phyloP scores from a whole-genome alignment of 805 yeast genomes.

The Kodamaea kakaduensis region DNA sequence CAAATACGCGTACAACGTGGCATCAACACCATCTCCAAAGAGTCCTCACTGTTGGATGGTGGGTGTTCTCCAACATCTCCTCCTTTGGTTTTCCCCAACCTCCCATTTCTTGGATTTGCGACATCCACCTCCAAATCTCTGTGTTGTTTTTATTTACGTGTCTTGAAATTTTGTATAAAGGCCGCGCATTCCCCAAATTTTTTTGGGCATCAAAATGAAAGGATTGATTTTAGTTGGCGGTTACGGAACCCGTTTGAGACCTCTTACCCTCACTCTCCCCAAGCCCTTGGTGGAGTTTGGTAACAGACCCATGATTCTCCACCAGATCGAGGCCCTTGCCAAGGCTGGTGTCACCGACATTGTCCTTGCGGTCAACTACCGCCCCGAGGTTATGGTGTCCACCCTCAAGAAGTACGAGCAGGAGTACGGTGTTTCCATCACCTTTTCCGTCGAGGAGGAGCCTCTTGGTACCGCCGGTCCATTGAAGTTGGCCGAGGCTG shows the following conservation, averaged over 20 bases:
- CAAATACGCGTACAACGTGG: too few relatives aligned
- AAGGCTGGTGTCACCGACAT: constrained; percentile 98
- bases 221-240: constrained; percentile 99
- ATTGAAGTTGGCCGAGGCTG: constrained; percentile 90
- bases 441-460: constrained; percentile 98
- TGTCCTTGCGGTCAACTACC: constrained; percentile 97
- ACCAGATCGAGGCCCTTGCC: constrained; percentile 97
- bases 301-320: constrained; percentile 98
- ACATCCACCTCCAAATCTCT: too few relatives aligned
- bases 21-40: too few relatives aligned
- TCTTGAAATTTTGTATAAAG: too few relatives aligned
- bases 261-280: constrained; percentile 90
- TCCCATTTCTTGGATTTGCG: too few relatives aligned
- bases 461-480: constrained; percentile 99
- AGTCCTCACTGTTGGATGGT: too few relatives aligned
- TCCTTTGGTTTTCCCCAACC: too few relatives aligned
- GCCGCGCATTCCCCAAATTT: too few relatives aligned
- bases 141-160: too few relatives aligned
- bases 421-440: constrained; percentile 89
- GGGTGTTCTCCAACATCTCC: too few relatives aligned
- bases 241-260: constrained; percentile 99
- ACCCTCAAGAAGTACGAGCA: constrained; percentile 91
- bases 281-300: constrained; percentile 97
- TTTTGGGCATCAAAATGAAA: constrained; percentile 67
- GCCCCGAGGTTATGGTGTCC: constrained; percentile 98